phyloP scores from a whole-genome alignment of 73 alveolate species.

The Tetrahymena malaccensis region DNA sequence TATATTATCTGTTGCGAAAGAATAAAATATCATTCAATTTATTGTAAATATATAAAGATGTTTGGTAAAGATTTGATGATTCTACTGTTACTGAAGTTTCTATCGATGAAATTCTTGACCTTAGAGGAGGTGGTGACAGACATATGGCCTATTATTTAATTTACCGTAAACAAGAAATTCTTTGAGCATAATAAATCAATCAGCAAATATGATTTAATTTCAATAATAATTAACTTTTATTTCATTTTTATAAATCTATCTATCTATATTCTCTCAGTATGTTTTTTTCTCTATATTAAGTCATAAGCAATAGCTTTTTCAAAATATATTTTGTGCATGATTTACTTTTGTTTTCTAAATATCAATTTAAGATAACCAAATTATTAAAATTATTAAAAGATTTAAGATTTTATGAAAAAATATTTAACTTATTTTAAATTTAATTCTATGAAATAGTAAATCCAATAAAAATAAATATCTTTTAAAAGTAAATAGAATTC shows the following conservation, averaged over 20 bases:
- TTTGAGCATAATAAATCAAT: slow-evolving; percentile 1
- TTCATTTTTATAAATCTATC: background rate
- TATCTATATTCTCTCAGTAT: background rate
- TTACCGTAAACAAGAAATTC: slow-evolving; percentile 87
- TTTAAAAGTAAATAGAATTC: background rate
- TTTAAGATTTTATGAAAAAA: no score
- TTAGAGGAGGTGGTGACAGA: slow-evolving; percentile 99
- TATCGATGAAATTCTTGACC: slow-evolving; percentile 84
- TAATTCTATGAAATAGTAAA: no score
- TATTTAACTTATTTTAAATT: no score
- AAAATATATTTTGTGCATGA: no score
- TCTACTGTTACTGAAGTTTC: slow-evolving; percentile 76
- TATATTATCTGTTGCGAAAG: background rate
- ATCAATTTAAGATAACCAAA: no score
- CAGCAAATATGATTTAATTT: background rate
- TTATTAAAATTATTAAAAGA: no score
- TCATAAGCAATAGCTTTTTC: background rate
- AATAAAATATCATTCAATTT: background rate
- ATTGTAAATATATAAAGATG: slow-evolving; percentile 53
- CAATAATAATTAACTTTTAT: background rate
- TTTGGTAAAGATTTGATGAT: slow-evolving; percentile 94
- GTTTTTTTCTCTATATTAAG: background rate
- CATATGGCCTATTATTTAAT: slow-evolving; percentile 94
- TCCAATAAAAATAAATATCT: background rate
- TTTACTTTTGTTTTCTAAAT: no score